These are phyloP conservation scores for Ilex paraguariensis DNA, from an alignment of 305 asterid genomes.

Conservation along the genomic window DNA sequence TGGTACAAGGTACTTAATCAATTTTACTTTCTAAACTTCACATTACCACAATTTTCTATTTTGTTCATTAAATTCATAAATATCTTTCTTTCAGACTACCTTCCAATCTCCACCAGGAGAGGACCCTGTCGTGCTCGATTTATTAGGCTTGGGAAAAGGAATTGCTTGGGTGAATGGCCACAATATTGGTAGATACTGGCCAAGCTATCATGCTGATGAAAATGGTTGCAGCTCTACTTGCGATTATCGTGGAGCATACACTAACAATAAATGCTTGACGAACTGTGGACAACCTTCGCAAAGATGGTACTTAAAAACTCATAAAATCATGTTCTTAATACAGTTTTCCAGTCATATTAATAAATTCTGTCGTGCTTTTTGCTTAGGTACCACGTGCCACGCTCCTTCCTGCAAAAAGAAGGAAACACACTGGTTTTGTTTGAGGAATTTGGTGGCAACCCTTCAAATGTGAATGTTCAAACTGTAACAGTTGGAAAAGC, in stretches of 20 bases:
- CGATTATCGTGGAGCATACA: constrained; percentile 26
- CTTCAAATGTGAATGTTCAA: constrained; percentile 15
- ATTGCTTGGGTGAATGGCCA: constrained; percentile 31
- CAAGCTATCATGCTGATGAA: constrained; percentile 6
- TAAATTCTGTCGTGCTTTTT: not conserved
- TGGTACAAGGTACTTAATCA: constrained; percentile 36
- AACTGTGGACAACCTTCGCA: constrained; percentile 39
- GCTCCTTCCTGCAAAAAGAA: constrained; percentile 19
- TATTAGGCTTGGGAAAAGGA: constrained; percentile 26
- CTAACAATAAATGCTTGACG: constrained; percentile 18
- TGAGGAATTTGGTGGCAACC: constrained; percentile 36
- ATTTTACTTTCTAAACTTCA: too few species aligned
- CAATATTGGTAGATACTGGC: constrained; percentile 33
- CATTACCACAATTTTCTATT: too few species aligned
- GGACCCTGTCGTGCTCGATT: constrained; percentile 28
- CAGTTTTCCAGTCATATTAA: not conserved
- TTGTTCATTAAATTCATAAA: not conserved
- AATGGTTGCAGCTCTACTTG: constrained; percentile 19
- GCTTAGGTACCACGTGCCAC: constrained; percentile 35
- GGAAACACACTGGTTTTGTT: constrained; percentile 26
- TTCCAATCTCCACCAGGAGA: constrained; percentile 24
- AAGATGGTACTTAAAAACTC: constrained; percentile 17
- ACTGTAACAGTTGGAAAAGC: constrained; percentile 13
- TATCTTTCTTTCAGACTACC: constrained; percentile 10
- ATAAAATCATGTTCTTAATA: too few species aligned